Conservation (phyloP, 2,329 filamentous ascomycete species). For the Rasamsonia emersonii region DNA sequence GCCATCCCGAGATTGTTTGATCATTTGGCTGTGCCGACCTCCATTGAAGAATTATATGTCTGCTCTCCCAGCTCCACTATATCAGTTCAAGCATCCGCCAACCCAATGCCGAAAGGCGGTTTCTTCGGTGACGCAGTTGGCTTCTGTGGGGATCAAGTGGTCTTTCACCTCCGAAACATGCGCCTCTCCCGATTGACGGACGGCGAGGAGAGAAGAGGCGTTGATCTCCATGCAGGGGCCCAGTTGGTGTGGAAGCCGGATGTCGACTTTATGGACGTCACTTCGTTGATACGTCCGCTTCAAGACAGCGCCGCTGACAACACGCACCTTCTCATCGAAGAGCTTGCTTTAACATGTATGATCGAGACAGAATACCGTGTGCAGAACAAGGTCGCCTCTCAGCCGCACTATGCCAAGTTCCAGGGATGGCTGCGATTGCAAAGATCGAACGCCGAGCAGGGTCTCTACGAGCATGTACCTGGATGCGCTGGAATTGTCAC, state of each 20-base stretch:
- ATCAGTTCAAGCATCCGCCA: too few species aligned
- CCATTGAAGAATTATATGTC: slow-evolving; percentile 3
- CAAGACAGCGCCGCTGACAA: neutral
- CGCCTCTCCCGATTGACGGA: neutral
- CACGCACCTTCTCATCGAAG: too few species aligned
- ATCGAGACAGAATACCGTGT: neutral
- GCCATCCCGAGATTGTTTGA: neutral
- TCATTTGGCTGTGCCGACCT: slow-evolving; percentile 1
- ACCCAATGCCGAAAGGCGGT: neutral
- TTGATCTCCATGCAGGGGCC: neutral
- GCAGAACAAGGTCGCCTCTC: too few species aligned
- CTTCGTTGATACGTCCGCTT: neutral
- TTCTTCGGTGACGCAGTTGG: neutral
- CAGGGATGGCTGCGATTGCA: too few species aligned
- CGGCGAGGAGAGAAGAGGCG: neutral
- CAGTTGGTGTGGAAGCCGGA: neutral
- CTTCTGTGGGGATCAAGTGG: neutral
- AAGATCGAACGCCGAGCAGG: too few species aligned
- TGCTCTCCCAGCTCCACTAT: too few species aligned
- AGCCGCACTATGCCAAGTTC: too few species aligned
- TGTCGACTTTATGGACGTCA: neutral
- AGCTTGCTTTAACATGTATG: neutral
- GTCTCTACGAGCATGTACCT: too few species aligned
- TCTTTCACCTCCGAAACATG: neutral
- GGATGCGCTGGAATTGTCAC: too few species aligned